Evolutionary conservation across 1,139 yeast genomes (phyloP), one percentile per base, ranked within the genome.

Genomic region (Scheffersomyces insectosa): DNA sequence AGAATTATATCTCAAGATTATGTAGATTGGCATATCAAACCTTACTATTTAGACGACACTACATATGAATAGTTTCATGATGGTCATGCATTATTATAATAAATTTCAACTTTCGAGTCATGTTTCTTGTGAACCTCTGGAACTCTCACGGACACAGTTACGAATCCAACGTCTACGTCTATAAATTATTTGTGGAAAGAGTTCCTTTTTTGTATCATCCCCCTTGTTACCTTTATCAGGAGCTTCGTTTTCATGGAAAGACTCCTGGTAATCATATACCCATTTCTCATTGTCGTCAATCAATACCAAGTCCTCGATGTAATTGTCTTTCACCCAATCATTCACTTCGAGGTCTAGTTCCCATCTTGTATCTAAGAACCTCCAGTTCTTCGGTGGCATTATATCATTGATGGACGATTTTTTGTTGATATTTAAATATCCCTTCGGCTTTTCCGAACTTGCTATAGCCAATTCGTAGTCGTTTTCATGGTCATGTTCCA

Each of bases 231-330:
- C 37, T 23, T 39, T 39, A 9, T 40, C 40, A 8, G 28, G 36
- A 7, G 20, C 28, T 23, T 45, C 43, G 29, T 23, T 15, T 9
- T 39, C 40, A 3, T 31, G 34, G 34, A 14, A 31, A 31, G 25
- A 20, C 25, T 41, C 42, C 16, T 44, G 47, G 38, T 62, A 59
- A 60, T 86, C 95, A 59, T 86, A 86, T 14, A 84, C 90, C 93
- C 93, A 86, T 62, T 86, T 86, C 36, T 84, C 85, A 42, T 81
- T 88, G 31, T 77, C 70, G 60, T 85, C 91, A 31, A 83, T 70
- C 36, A 69, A 71, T 8, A 84, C 82, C 39, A 80, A 62, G 47
- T 80, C 86, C 28, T 65, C 56, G 36, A 85, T 66, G 30, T 75
- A 66, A 43, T 78, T 75, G 0, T 58, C 51, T 34, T 65, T 64